Evolutionary conservation across 306 rosid genomes (phyloP), one percentile per base, ranked within the genome.

Genomic region (Pterocarpus macrocarpus): DNA sequence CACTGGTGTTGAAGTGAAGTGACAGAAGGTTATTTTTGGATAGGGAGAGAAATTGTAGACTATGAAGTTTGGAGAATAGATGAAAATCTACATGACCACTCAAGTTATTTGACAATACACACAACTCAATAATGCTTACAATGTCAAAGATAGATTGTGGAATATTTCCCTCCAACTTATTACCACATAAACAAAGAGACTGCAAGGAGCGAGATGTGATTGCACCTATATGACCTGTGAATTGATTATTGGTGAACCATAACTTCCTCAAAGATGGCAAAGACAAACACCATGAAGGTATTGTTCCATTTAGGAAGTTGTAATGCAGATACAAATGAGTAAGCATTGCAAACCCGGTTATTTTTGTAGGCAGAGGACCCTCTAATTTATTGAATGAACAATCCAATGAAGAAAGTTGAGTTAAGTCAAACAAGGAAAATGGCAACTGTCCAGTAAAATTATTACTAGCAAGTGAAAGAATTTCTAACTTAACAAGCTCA

Each of bases 211-310:
- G 17, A 4, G 10, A 44, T 49, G 5, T 8, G 44, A 80, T 22
- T 50, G 33, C 49, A 7, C 43, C 7, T 7, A 52, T 71, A 1
- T 16, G 34, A 2, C 55, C 64, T 8, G 59, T 43, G 58, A 81
- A 45, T 0, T 53, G 17, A 66, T 81, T 85, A 0, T 1, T 0
- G 1, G 1, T 0, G 7, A 85, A 80, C 5, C 0, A 1, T 38
- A 81, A 16, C 7, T 2, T 0, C 0, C 0, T 11, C 30, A 85
- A 67, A 34, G 6, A 14, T 3, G 76, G 65, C 1, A 13, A 17
- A 5, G 41, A 45, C 8, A 17, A 72, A 32, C 28, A 3, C 85
- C 66, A 74, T 16, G 35, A 7, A 0, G 81, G 85, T 15, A 81
- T 43, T 50, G 56, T 13, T 15, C n/a, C 56, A 50, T 12, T 50